A percentile compares a stretch with the other conserved stretches of the same genome.
Evolutionary conservation across 345 rosid genomes (phyloP).

Genomic region (Arabidopsis thaliana): DNA sequence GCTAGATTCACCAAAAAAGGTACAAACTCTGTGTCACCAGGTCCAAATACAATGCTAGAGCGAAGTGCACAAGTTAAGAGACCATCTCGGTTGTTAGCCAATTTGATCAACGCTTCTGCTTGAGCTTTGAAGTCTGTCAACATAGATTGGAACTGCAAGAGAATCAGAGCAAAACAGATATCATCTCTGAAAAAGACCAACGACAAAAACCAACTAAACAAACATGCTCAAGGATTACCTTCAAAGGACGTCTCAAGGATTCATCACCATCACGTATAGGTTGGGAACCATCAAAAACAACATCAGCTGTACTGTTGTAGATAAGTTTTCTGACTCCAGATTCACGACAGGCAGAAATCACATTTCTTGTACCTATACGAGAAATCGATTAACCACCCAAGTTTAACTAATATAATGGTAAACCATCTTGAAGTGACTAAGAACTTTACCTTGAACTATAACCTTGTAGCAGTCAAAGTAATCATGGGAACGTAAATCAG

Average conservation of each 20-base stretch:
- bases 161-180: slow-evolving; percentile 33
- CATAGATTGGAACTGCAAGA: slow-evolving; percentile 65
- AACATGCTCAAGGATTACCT: slow-evolving; percentile 50
- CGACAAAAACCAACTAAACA: neutral
- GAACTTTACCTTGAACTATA: slow-evolving; percentile 76
- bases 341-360: slow-evolving; percentile 75
- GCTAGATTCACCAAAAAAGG: slow-evolving; percentile 69
- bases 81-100: slow-evolving; percentile 77
- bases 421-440: neutral
- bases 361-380: slow-evolving; percentile 78
- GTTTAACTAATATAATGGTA: neutral
- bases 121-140: slow-evolving; percentile 89
- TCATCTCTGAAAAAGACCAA: slow-evolving; percentile 22
- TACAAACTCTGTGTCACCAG: slow-evolving; percentile 68
- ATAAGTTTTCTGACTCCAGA: slow-evolving; percentile 79
- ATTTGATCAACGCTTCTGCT: slow-evolving; percentile 77
- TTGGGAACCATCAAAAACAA: slow-evolving; percentile 77
- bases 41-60: slow-evolving; percentile 91
- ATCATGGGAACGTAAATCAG: slow-evolving; percentile 53
- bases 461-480: slow-evolving; percentile 65
- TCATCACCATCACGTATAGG: slow-evolving; percentile 71
- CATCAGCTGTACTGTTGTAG: slow-evolving; percentile 86
- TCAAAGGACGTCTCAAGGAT: slow-evolving; percentile 63
- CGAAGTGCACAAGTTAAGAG: slow-evolving; percentile 92
- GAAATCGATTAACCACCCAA: slow-evolving; percentile 2